Percentiles rank a stretch among this genome's conserved stretches.
These are phyloP conservation scores for Termitomyces sp. DNA, from an alignment of 768 basidiomycete species.

Conservation along the genomic window DNA sequence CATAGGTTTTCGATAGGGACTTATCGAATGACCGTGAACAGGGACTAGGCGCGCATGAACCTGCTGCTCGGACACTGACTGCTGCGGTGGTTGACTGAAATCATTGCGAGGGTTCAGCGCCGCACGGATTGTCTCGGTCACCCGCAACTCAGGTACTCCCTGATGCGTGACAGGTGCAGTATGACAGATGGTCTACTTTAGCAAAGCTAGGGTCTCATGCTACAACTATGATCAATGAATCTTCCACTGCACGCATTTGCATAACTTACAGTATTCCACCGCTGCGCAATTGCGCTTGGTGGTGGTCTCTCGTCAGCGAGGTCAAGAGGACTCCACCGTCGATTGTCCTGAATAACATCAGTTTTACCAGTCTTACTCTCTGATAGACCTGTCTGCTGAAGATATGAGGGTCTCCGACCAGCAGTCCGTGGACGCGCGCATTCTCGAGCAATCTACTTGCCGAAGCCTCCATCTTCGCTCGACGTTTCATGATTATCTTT, in stretches of 20 bases:
- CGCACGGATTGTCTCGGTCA: slow-evolving; percentile 32
- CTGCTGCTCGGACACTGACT: slow-evolving; percentile 25
- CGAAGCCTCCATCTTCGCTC: slow-evolving; percentile 39
- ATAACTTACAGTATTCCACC: slow-evolving; percentile 20
- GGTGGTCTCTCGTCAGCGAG: slow-evolving; percentile 66
- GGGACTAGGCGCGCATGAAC: slow-evolving; percentile 30
- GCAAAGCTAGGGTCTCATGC: slow-evolving; percentile 48
- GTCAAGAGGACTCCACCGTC: slow-evolving; percentile 28
- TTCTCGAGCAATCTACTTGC: slow-evolving; percentile 36
- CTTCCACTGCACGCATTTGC: not conserved
- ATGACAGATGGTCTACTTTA: slow-evolving; percentile 52
- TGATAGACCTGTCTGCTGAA: not conserved
- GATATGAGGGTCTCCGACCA: not conserved
- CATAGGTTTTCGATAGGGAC: not conserved
- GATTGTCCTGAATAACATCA: slow-evolving; percentile 31
- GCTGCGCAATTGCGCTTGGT: slow-evolving; percentile 62
- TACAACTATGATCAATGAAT: slow-evolving; percentile 12
- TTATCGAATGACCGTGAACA: slow-evolving; percentile 39
- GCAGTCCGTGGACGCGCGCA: slow-evolving; percentile 38
- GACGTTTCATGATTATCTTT: slow-evolving; percentile 34
- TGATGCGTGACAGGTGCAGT: slow-evolving; percentile 47
- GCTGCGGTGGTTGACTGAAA: slow-evolving; percentile 32
- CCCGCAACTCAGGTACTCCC: slow-evolving; percentile 42
- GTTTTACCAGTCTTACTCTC: slow-evolving; percentile 14
- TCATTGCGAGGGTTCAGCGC: not conserved